Conservation (phyloP, 495 filamentous ascomycete genomes). For the Neurospora sp. region DNA sequence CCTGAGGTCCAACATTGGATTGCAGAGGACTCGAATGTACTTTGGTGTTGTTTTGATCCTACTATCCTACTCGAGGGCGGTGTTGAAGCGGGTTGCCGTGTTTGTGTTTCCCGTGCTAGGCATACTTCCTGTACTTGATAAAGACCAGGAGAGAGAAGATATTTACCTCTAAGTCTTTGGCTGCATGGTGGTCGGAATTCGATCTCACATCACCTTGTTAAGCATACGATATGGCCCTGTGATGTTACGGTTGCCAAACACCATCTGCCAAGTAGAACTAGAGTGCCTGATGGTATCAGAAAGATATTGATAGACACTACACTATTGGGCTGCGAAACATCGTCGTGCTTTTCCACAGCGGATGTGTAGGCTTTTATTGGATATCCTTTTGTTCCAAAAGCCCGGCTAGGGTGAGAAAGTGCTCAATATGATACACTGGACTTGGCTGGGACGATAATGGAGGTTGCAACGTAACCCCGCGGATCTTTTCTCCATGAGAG, state of each 20-base stretch:
- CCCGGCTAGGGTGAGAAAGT: not conserved
- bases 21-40: not conserved
- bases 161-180: not conserved
- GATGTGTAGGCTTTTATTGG: not conserved
- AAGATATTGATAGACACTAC: not conserved
- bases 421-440: not conserved
- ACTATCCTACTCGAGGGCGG: not conserved
- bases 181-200: not conserved
- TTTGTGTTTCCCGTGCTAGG: not conserved
- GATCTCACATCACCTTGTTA: not conserved
- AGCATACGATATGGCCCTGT: not conserved
- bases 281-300: not conserved
- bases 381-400: not conserved
- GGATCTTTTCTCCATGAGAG: not conserved
- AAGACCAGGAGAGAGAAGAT: not conserved
- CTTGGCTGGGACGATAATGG: not conserved
- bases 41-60: not conserved
- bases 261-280: not conserved
- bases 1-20: not conserved
- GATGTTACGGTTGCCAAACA: not conserved
- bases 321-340: not conserved
- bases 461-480: not conserved
- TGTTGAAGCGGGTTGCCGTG: not conserved
- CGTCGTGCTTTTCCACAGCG: not conserved
- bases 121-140: not conserved